Conservation (phyloP, 2,329 filamentous ascomycete species). For the Verticillium nubilum region DNA sequence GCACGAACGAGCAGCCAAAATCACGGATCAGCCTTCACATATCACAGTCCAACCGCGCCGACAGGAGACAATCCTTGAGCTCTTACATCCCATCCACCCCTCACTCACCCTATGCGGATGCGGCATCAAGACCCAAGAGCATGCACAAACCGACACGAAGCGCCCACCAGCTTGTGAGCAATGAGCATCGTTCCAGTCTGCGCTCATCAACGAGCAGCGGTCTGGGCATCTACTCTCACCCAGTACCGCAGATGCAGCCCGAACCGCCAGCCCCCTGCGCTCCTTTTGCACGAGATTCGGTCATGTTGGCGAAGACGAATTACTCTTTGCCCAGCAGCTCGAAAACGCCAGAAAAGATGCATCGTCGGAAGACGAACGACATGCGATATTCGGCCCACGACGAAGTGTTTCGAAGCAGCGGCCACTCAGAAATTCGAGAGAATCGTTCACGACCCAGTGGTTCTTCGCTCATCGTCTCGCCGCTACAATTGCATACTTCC, state of each 20-base stretch:
- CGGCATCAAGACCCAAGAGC: background rate
- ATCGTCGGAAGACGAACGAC: background rate
- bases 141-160: background rate
- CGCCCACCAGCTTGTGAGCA: background rate
- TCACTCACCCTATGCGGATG: background rate
- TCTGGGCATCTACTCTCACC: slow-evolving; percentile 5
- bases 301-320: slow-evolving; percentile 15
- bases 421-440: background rate
- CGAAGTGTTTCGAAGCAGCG: background rate
- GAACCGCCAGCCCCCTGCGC: slow-evolving; percentile 5
- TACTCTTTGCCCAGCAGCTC: slow-evolving; percentile 9
- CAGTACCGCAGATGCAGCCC: slow-evolving; percentile 4
- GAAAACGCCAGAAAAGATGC: background rate
- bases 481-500: background rate
- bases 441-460: background rate
- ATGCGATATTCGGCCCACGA: background rate
- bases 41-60: slow-evolving; percentile 1
- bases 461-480: background rate
- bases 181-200: background rate
- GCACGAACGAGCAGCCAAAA: background rate
- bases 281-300: slow-evolving; percentile 14
- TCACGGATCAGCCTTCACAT: background rate
- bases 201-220: background rate
- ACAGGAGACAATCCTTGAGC: slow-evolving; percentile 9
- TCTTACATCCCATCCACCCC: slow-evolving; percentile 10